These are phyloP conservation scores for Melastoma candidum DNA, from an alignment of 441 rosid genomes.

Conservation along the genomic window DNA sequence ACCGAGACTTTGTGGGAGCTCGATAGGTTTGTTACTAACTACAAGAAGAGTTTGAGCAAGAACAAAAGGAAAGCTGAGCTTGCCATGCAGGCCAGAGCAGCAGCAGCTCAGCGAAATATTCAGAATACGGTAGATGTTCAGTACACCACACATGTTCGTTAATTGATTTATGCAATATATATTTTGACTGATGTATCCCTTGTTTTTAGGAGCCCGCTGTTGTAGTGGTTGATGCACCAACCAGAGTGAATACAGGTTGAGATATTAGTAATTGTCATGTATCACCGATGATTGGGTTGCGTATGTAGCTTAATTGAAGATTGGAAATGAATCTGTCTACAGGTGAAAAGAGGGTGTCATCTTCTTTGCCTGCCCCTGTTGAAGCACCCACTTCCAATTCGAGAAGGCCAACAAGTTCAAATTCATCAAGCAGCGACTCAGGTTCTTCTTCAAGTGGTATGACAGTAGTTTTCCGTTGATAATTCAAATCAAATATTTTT, in stretches of 20 bases:
- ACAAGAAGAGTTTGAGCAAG: constrained; percentile 90
- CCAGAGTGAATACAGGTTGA: constrained; percentile 57
- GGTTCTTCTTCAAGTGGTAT: constrained; percentile 95
- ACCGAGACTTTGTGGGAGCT: constrained; percentile 98
- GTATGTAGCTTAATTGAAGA: constrained; percentile 1
- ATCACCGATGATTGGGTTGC: constrained; percentile 11
- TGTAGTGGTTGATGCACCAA: constrained; percentile 35
- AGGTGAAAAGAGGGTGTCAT: constrained; percentile 48
- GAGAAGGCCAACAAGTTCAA: constrained; percentile 87
- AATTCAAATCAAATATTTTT: constrained; percentile 6
- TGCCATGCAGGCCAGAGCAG: constrained; percentile 69
- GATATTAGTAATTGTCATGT: constrained; percentile 8
- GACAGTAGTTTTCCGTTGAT: constrained; percentile 3
- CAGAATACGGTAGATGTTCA: constrained; percentile 41
- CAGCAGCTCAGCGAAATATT: constrained; percentile 43
- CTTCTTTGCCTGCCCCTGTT: constrained; percentile 43
- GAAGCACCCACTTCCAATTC: constrained; percentile 54
- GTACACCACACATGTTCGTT: background rate
- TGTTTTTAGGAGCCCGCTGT: constrained; percentile 36
- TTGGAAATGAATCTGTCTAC: constrained; percentile 13
- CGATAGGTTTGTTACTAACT: constrained; percentile 91
- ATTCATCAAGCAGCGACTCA: constrained; percentile 93
- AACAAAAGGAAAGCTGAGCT: constrained; percentile 91
- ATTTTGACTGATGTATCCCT: constrained; percentile 1
- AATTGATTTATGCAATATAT: background rate